phyloP scores from a whole-genome alignment of 2,329 filamentous ascomycete species.

The Claviceps pazoutovae region DNA sequence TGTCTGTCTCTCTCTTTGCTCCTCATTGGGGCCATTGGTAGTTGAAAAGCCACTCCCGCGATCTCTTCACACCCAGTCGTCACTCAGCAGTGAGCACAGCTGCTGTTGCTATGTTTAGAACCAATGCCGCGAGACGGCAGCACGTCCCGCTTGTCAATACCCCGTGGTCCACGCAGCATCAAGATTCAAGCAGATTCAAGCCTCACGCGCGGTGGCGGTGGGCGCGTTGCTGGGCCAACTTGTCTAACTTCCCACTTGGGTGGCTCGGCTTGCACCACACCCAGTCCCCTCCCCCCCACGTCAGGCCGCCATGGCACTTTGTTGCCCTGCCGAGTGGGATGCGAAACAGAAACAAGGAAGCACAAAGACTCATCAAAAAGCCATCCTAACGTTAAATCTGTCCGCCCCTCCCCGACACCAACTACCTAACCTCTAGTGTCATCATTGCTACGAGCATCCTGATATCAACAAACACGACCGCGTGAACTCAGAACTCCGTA shows the following conservation, averaged over 20 bases:
- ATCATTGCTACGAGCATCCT: constrained; percentile 1
- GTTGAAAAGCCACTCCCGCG: background rate
- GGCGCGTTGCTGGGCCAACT: constrained; percentile 22
- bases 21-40: too few relatives aligned
- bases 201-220: background rate
- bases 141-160: background rate
- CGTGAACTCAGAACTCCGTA: background rate
- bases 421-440: background rate
- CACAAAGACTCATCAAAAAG: background rate
- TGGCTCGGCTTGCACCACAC: constrained; percentile 7
- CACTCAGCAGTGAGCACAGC: background rate
- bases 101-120: background rate
- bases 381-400: background rate
- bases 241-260: constrained; percentile 13
- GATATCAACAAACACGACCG: background rate
- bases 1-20: too few relatives aligned
- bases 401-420: background rate
- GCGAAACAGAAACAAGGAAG: background rate
- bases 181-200: background rate
- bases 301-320: constrained; percentile 7
- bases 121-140: background rate
- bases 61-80: background rate
- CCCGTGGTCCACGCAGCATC: background rate
- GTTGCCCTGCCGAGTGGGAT: constrained; percentile 5
- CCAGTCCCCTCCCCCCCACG: background rate